These are phyloP conservation scores for Pichia gijzeniarum DNA, from an alignment of 805 yeast genomes.

Conservation along the genomic window DNA sequence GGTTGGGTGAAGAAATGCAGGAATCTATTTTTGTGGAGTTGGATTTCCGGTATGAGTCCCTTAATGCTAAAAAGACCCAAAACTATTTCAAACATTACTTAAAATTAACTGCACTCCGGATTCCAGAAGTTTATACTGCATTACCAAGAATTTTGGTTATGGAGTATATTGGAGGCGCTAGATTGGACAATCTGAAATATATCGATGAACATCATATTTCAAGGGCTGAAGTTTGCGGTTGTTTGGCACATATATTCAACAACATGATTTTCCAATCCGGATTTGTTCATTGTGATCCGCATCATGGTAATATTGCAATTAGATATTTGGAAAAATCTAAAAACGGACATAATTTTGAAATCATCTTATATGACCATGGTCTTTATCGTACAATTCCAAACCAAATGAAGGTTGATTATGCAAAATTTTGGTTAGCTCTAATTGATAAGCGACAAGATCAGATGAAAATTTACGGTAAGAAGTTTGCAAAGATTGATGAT, in stretches of 20 bases:
- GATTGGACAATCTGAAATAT: slow-evolving; percentile 71
- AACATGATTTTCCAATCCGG: slow-evolving; percentile 92
- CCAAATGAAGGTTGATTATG: slow-evolving; percentile 71
- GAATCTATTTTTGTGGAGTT: slow-evolving; percentile 84
- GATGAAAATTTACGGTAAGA: slow-evolving; percentile 70
- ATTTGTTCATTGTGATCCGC: slow-evolving; percentile 96
- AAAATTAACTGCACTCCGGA: slow-evolving; percentile 63
- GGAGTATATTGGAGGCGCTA: slow-evolving; percentile 80
- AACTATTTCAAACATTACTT: slow-evolving; percentile 54
- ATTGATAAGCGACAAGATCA: slow-evolving; percentile 58
- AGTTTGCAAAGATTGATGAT: slow-evolving; percentile 71
- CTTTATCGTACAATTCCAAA: slow-evolving; percentile 79
- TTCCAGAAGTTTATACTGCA: slow-evolving; percentile 69
- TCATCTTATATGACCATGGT: slow-evolving; percentile 91
- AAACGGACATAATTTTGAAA: slow-evolving; percentile 72
- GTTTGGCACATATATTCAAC: slow-evolving; percentile 86
- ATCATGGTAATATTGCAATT: slow-evolving; percentile 93
- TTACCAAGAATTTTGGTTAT: slow-evolving; percentile 68
- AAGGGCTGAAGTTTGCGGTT: slow-evolving; percentile 71
- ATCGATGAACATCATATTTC: slow-evolving; percentile 59
- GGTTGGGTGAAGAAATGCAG: slow-evolving; percentile 95
- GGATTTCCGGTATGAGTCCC: slow-evolving; percentile 82
- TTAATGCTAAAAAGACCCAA: slow-evolving; percentile 66
- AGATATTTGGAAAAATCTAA: slow-evolving; percentile 34
- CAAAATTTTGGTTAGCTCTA: slow-evolving; percentile 88